phyloP scores from a whole-genome alignment of 2,329 filamentous ascomycete species.

The Botrytis hyacinthi region DNA sequence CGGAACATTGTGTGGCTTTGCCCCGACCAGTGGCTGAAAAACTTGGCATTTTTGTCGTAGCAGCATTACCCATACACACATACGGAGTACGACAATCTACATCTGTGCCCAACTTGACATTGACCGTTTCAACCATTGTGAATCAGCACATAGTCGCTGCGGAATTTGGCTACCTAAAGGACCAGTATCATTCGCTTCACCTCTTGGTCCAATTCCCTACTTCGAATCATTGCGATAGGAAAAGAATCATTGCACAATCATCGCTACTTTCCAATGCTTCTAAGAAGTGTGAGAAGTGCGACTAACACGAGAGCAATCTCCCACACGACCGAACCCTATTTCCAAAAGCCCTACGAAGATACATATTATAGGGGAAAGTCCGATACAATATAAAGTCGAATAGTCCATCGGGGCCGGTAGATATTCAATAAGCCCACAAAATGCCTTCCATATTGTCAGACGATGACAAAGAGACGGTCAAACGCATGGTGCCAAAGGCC shows the following conservation, averaged over 20 bases:
- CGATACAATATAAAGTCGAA: not conserved
- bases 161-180: not conserved
- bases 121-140: constrained; percentile 6
- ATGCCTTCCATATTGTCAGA: constrained; percentile 66
- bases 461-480: constrained; percentile 94
- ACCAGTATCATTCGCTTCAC: constrained; percentile 11
- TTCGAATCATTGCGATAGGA: constrained; percentile 6
- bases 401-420: not conserved
- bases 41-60: not conserved
- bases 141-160: constrained; percentile 12
- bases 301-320: constrained; percentile 32
- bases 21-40: constrained; percentile 8
- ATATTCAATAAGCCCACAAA: constrained; percentile 22
- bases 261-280: constrained; percentile 19
- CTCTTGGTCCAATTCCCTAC: not conserved
- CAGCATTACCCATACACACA: not conserved
- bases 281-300: constrained; percentile 28
- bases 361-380: not conserved
- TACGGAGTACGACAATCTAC: constrained; percentile 2
- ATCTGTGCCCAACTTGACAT: constrained; percentile 9
- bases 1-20: constrained; percentile 13
- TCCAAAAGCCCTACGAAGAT: constrained; percentile 22
- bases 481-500: constrained; percentile 87
- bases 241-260: not conserved
- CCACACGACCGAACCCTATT: constrained; percentile 31